Evolutionary conservation across 805 yeast genomes (phyloP).

Genomic region (Wickerhamiella spandovensis): DNA sequence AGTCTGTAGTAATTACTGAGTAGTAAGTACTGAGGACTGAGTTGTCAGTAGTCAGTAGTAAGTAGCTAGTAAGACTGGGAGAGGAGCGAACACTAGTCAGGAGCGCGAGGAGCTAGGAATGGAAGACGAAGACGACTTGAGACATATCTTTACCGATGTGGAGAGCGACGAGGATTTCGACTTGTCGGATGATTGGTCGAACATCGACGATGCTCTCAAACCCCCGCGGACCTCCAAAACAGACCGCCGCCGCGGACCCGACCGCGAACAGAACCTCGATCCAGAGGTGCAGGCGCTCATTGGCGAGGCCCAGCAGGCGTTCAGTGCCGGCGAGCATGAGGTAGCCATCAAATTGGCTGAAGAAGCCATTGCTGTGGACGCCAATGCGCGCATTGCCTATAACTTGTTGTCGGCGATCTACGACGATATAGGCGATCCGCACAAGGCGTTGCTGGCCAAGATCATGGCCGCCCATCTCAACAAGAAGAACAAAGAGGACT

Average conservation of each 20-base stretch:
- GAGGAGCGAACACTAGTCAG: too few species aligned
- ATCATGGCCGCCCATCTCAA: slow-evolving; percentile 55
- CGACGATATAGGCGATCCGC: slow-evolving; percentile 33
- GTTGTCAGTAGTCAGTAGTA: too few species aligned
- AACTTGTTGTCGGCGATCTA: slow-evolving; percentile 29
- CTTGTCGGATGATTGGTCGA: neutral
- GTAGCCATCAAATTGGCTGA: slow-evolving; percentile 22
- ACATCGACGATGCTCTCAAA: slow-evolving; percentile 2
- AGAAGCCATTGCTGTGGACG: slow-evolving; percentile 22
- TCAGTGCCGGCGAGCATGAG: slow-evolving; percentile 15
- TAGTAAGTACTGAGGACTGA: too few species aligned
- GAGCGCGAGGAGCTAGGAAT: too few species aligned
- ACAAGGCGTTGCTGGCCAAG: slow-evolving; percentile 24
- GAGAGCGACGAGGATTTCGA: slow-evolving; percentile 32
- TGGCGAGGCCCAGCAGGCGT: slow-evolving; percentile 14
- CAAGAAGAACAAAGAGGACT: slow-evolving; percentile 63
- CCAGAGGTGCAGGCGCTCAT: slow-evolving; percentile 16
- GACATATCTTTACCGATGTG: slow-evolving; percentile 27
- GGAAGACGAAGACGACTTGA: neutral
- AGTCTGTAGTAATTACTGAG: too few species aligned
- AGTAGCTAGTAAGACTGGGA: too few species aligned
- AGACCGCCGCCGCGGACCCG: slow-evolving; percentile 1
- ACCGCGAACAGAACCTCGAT: slow-evolving; percentile 16
- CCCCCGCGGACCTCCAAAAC: neutral
- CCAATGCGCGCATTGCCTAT: slow-evolving; percentile 21